Conservation (phyloP, 257 asterid genomes). For the Capsicum chinense region DNA sequence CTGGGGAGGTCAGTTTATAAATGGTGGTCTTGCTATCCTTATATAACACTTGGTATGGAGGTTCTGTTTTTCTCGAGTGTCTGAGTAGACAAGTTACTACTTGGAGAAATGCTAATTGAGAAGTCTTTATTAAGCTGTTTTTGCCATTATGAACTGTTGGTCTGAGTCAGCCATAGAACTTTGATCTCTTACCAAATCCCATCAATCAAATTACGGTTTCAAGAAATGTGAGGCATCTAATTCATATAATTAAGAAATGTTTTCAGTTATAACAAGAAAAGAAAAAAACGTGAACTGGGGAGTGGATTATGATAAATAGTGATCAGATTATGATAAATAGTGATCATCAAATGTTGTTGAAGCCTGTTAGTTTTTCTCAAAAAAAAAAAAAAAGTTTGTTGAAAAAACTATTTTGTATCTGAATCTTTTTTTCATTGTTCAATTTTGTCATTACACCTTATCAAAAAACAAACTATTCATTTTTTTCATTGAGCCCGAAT, state of each 20-base stretch:
- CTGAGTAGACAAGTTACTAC: neutral
- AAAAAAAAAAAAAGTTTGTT: neutral
- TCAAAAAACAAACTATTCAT: neutral
- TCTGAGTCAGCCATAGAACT: neutral
- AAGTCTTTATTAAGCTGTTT: neutral
- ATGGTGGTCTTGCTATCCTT: constrained; percentile 17
- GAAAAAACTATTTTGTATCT: neutral
- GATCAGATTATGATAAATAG: constrained; percentile 12
- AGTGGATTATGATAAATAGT: constrained; percentile 3
- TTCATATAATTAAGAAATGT: neutral
- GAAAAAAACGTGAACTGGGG: neutral
- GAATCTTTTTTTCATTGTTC: neutral
- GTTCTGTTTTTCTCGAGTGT: neutral
- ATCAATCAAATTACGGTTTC: neutral
- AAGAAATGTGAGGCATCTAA: neutral
- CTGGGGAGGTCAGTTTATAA: constrained; percentile 71
- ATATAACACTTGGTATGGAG: neutral
- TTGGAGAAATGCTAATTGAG: neutral
- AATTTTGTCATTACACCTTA: neutral
- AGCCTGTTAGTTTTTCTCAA: too few species aligned
- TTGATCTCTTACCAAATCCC: neutral
- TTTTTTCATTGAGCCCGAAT: neutral
- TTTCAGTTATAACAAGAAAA: neutral
- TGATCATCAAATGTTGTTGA: neutral
- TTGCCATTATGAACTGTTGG: neutral